phyloP scores from a whole-genome alignment of 805 yeast genomes.

The Candida rishiriensis region DNA sequence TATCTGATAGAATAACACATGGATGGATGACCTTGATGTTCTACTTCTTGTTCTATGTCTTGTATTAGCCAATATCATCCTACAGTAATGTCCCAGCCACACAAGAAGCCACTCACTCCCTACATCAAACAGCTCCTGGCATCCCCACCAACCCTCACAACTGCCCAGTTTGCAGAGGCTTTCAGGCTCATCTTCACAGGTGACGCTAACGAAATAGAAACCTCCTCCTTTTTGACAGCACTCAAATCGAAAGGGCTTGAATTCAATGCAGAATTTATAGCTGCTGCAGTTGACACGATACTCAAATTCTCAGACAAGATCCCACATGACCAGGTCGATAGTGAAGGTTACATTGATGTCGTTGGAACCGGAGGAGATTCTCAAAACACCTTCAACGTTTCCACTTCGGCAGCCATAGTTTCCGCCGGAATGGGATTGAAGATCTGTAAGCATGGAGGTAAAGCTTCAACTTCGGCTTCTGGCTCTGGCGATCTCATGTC shows the following conservation, averaged over 20 bases:
- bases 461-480: conserved; percentile 87
- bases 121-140: conserved; percentile 60
- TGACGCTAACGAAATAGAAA: conserved; percentile 61
- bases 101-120: conserved; percentile 37
- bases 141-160: conserved; percentile 58
- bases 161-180: conserved; percentile 61
- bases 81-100: not conserved
- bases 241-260: conserved; percentile 72
- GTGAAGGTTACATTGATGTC: conserved; percentile 67
- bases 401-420: conserved; percentile 91
- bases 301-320: conserved; percentile 59
- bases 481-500: conserved; percentile 91
- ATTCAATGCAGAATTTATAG: conserved; percentile 74
- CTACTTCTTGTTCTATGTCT: too few relatives aligned
- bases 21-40: too few relatives aligned
- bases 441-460: conserved; percentile 95
- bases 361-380: conserved; percentile 99
- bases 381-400: conserved; percentile 93
- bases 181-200: conserved; percentile 57
- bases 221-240: conserved; percentile 76
- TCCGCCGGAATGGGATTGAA: conserved; percentile 83
- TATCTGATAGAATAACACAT: too few relatives aligned
- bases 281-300: conserved; percentile 79
- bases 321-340: conserved; percentile 38
- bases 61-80: too few relatives aligned